Conservation (phyloP, 1,139 yeast genomes). For the Suhomyces coccinellae region DNA sequence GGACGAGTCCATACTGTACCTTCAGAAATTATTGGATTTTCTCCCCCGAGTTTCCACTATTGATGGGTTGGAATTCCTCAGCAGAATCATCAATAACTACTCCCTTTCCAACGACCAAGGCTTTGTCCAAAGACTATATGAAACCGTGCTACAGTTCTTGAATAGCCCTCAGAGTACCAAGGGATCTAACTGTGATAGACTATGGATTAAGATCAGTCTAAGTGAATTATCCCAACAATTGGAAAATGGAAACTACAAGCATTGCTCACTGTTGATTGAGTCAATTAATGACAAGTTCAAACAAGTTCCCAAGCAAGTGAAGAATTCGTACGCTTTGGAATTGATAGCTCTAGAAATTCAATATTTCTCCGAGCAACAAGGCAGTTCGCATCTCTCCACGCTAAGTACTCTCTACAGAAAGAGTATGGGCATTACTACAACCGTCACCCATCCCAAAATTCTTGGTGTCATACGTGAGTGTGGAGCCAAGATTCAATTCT, state of each 20-base stretch:
- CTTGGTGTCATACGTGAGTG: constrained; percentile 73
- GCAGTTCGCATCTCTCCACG: constrained; percentile 32
- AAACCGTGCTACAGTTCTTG: constrained; percentile 29
- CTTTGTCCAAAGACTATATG: constrained; percentile 32
- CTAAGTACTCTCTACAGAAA: constrained; percentile 51
- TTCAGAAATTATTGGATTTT: constrained; percentile 24
- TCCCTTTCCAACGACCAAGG: constrained; percentile 29
- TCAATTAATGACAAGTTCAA: constrained; percentile 42
- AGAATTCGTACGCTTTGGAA: constrained; percentile 54
- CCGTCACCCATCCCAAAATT: constrained; percentile 74
- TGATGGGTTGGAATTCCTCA: constrained; percentile 64
- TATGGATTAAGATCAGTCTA: constrained; percentile 57
- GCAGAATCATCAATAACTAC: constrained; percentile 53
- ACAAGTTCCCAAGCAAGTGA: constrained; percentile 43
- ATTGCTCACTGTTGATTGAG: constrained; percentile 43
- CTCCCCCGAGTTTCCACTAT: constrained; percentile 36
- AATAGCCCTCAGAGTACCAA: constrained; percentile 12
- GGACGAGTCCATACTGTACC: constrained; percentile 34
- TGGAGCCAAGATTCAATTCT: constrained; percentile 70
- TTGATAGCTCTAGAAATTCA: constrained; percentile 67
- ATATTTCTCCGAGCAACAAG: constrained; percentile 34
- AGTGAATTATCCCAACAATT: constrained; percentile 51
- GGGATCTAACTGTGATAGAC: constrained; percentile 43
- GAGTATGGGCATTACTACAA: constrained; percentile 52
- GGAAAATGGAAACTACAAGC: constrained; percentile 34